Conservation (phyloP, 2,329 filamentous ascomycete species). For the Epichloe sp. region DNA sequence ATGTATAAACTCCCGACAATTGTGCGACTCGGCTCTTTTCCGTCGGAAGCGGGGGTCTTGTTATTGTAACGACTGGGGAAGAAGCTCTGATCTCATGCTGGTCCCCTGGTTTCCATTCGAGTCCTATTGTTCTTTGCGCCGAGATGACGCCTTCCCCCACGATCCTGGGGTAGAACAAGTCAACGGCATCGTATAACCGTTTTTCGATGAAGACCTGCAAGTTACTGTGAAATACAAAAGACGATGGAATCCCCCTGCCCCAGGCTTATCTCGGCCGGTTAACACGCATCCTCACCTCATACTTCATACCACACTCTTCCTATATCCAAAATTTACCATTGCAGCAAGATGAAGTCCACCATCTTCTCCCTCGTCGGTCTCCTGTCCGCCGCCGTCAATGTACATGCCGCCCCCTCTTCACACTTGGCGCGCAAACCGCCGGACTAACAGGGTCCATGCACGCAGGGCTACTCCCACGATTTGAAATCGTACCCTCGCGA, state of each 20-base stretch:
- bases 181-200: neutral
- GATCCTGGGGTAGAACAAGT: neutral
- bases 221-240: no score
- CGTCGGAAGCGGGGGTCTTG: no score
- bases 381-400: neutral
- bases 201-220: no score
- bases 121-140: neutral
- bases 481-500: neutral
- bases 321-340: no score
- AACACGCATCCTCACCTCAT: no score
- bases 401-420: neutral
- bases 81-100: neutral
- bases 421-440: neutral
- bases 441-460: neutral
- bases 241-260: no score
- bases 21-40: no score
- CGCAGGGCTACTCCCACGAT: neutral
- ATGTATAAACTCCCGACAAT: no score
- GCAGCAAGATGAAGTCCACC: neutral
- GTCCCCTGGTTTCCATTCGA: neutral
- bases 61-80: no score
- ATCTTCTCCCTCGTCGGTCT: neutral
- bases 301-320: no score
- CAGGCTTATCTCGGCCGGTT: fast-evolving
- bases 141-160: neutral